Conservation (phyloP, 2,329 filamentous ascomycete species). For the Ascochyta rabiei region DNA sequence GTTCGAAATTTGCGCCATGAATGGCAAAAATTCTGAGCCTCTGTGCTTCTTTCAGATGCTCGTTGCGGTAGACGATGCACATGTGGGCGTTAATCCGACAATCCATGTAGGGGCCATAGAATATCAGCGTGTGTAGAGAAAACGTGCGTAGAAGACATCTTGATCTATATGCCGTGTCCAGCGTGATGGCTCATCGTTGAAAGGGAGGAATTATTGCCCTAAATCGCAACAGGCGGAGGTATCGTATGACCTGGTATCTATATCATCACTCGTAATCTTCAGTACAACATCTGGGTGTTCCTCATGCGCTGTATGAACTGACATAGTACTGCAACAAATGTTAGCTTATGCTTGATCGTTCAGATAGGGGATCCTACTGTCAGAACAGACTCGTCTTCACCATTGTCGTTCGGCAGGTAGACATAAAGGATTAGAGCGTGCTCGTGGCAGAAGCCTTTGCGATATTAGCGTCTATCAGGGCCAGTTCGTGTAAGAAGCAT, state of each 20-base stretch:
- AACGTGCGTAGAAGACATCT: too few species aligned
- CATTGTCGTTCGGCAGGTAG: constrained; percentile 75
- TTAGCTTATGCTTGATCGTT: background rate
- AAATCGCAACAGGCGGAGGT: background rate
- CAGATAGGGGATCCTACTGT: constrained; percentile 60
- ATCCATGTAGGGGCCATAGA: too few species aligned
- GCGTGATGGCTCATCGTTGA: background rate
- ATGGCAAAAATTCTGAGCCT: too few species aligned
- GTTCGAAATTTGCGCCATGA: too few species aligned
- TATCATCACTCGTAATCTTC: constrained; percentile 11
- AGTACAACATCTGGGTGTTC: background rate
- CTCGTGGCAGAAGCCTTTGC: constrained; percentile 71
- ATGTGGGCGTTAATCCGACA: too few species aligned
- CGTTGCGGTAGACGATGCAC: too few species aligned
- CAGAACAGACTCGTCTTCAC: constrained; percentile 73
- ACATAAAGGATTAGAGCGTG: constrained; percentile 84
- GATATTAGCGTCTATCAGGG: constrained; percentile 20
- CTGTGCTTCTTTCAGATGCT: too few species aligned
- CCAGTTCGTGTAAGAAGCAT: background rate
- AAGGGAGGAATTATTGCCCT: background rate
- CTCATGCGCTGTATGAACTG: constrained; percentile 58
- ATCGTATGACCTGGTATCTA: constrained; percentile 8
- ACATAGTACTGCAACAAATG: constrained; percentile 60
- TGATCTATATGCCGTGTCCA: too few species aligned
- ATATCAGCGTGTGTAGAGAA: too few species aligned